Conservation (phyloP, 2,329 filamentous ascomycete species). For the Cladorrhinum sp. region DNA sequence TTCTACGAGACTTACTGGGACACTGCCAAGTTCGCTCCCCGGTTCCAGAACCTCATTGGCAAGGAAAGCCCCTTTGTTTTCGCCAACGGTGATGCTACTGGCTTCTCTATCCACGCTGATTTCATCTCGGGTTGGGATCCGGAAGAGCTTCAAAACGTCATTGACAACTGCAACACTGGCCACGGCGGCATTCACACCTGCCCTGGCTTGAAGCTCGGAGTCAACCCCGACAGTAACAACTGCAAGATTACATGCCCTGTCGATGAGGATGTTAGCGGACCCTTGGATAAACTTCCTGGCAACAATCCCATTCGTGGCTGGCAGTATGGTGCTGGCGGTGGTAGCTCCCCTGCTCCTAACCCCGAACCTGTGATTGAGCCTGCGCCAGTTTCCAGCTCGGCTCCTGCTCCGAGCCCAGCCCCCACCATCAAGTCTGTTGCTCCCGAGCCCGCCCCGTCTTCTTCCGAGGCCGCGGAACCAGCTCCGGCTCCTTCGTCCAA, state of each 20-base stretch:
- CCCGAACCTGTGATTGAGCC: slow-evolving; percentile 1
- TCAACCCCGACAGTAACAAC: slow-evolving; percentile 44
- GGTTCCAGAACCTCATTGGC: slow-evolving; percentile 51
- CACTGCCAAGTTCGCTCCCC: slow-evolving; percentile 49
- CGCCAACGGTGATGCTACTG: slow-evolving; percentile 66
- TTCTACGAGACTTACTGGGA: slow-evolving; percentile 62
- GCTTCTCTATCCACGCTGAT: slow-evolving; percentile 68
- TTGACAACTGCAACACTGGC: slow-evolving; percentile 63
- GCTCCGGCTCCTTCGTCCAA: slow-evolving; percentile 1
- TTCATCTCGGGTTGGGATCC: slow-evolving; percentile 73
- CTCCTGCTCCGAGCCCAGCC: slow-evolving; percentile 5
- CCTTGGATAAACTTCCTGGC: slow-evolving; percentile 51
- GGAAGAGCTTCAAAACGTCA: slow-evolving; percentile 60
- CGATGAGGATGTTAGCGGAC: slow-evolving; percentile 44
- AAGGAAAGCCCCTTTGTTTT: slow-evolving; percentile 65
- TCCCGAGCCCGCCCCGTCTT: neutral
- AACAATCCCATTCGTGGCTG: slow-evolving; percentile 54
- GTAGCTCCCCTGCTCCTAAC: slow-evolving; percentile 1
- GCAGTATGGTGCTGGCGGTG: slow-evolving; percentile 32
- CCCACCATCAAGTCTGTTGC: slow-evolving; percentile 2
- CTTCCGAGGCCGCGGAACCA: neutral
- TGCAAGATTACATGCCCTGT: slow-evolving; percentile 52
- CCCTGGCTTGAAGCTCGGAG: slow-evolving; percentile 51
- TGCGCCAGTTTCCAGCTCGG: neutral
- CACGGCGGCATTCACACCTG: slow-evolving; percentile 61